Base-by-base conservation (phyloP, 2,329 filamentous ascomycete species). In the Hypocreales sp. region DNA sequence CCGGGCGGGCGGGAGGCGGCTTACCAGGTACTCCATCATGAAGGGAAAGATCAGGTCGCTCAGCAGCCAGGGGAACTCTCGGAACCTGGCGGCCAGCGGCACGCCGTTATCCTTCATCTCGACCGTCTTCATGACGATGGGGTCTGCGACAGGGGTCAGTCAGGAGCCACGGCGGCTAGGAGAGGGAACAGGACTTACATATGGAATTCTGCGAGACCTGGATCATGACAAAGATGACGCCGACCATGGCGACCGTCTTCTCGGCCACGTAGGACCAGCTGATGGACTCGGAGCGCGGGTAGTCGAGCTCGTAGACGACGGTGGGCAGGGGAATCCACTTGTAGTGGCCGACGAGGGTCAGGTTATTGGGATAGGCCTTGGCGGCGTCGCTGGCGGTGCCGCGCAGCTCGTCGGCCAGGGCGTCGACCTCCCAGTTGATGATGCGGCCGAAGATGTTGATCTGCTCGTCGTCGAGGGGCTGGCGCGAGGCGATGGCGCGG, bases 251-350 rank as follows among this genome's bases (percentile, higher is more conserved):
- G 1, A 62, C 59, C 2, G 63, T 53, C 48, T 86, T 86, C 48
- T 86, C 79, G 6, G 65, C 61, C 4, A 82, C 76, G 41, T 86
- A 86, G 37, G 56, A 60, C 78, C 78, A 83, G 48, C 79, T 72
- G 36, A 81, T 77, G 5, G 49, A 58, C 12, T 79, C 67, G 5
- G 61, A 60, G 23, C 77, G 66, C 3, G 80, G 79, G 41, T 86
- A 86, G 40, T 80, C 73, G 24, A 80, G 63, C 45, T 87, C 80
- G 46, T 86, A 87, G 10, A 84, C 76, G 5, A 84, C 55, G 1
- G 79, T 86, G 4, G 80, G 80, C 8, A 86, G 58, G 23, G 73
- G 66, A 26, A 79, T 73, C 60, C 77, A 87, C 44, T 81, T 76
- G 42, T 72, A 69, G 38, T 79, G 73, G 42, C 79, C 74, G 26